Evolutionary conservation across 116 monocot species (phyloP).

Genomic region (Cymodocea nodosa): DNA sequence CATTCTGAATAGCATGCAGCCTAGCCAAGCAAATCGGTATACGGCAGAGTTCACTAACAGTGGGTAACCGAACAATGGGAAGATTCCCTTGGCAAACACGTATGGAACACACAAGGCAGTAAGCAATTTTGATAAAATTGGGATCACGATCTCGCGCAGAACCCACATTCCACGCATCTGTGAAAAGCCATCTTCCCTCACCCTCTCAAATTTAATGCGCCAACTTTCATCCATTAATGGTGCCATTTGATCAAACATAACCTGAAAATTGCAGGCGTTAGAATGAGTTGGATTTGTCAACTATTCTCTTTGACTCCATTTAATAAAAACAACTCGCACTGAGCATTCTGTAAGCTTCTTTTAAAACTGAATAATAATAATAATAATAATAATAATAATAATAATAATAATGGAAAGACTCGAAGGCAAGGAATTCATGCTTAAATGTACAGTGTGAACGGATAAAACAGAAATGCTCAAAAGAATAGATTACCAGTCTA

Average conservation of each 20-base stretch:
- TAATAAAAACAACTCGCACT: too few relatives aligned
- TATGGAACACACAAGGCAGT: slow-evolving; percentile 94
- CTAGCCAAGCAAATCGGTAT: slow-evolving; percentile 90
- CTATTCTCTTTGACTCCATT: too few relatives aligned
- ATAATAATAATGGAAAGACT: too few relatives aligned
- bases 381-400: too few relatives aligned
- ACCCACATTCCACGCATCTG: slow-evolving; percentile 75
- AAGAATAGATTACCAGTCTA: slow-evolving; percentile 45
- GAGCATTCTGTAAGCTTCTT: too few relatives aligned
- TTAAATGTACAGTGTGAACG: not conserved
- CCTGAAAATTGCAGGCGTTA: slow-evolving; percentile 21
- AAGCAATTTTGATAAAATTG: slow-evolving; percentile 69
- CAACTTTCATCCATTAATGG: slow-evolving; percentile 88
- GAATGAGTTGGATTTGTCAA: too few relatives aligned
- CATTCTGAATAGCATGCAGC: slow-evolving; percentile 64
- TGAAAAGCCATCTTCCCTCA: slow-evolving; percentile 85
- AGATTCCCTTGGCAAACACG: slow-evolving; percentile 80
- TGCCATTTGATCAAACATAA: slow-evolving; percentile 94
- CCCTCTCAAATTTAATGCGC: slow-evolving; percentile 75
- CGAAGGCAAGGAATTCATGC: too few relatives aligned
- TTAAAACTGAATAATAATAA: too few relatives aligned
- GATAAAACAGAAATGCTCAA: not conserved
- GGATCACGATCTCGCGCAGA: slow-evolving; percentile 78
- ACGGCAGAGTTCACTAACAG: slow-evolving; percentile 90
- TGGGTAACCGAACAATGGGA: slow-evolving; percentile 79